Evolutionary conservation across 441 rosid genomes (phyloP).

Genomic region (Biscutella auriculata): DNA sequence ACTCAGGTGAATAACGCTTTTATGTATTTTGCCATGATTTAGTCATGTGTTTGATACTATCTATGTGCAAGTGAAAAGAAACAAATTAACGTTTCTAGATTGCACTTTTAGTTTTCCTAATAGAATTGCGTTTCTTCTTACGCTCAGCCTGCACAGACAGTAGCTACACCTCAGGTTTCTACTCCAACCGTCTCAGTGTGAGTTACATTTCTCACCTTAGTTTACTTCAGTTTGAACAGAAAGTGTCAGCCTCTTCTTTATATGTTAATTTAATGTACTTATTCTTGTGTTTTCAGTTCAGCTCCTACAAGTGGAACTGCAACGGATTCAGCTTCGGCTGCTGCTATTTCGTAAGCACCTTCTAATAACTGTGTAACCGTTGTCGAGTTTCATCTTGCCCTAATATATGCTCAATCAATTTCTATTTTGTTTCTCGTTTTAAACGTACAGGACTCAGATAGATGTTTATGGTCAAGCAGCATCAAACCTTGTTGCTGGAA

Average conservation of each 20-base stretch:
- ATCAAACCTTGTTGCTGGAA: constrained; percentile 56
- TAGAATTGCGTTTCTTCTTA: constrained; percentile 7
- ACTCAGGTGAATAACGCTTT: constrained; percentile 29
- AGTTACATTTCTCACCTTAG: constrained; percentile 12
- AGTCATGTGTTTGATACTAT: too few relatives aligned
- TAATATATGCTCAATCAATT: background rate
- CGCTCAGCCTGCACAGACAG: constrained; percentile 36
- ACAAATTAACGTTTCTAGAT: too few relatives aligned
- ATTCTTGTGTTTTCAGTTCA: constrained; percentile 26
- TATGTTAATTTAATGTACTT: background rate
- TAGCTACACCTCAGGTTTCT: constrained; percentile 28
- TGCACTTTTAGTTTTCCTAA: constrained; percentile 1
- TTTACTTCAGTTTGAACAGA: background rate
- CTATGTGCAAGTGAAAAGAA: too few relatives aligned
- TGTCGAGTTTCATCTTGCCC: background rate
- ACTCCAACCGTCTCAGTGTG: constrained; percentile 30
- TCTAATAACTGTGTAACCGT: background rate
- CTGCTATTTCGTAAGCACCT: constrained; percentile 33
- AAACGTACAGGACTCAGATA: constrained; percentile 23
- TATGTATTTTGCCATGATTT: background rate
- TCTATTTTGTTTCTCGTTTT: background rate
- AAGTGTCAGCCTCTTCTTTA: background rate
- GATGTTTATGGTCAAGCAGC: constrained; percentile 62
- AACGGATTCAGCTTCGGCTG: too few relatives aligned
- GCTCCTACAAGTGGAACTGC: constrained; percentile 27